Evolutionary conservation across 2,329 filamentous ascomycete genomes (phyloP).

Genomic region (Penicillium sp.): DNA sequence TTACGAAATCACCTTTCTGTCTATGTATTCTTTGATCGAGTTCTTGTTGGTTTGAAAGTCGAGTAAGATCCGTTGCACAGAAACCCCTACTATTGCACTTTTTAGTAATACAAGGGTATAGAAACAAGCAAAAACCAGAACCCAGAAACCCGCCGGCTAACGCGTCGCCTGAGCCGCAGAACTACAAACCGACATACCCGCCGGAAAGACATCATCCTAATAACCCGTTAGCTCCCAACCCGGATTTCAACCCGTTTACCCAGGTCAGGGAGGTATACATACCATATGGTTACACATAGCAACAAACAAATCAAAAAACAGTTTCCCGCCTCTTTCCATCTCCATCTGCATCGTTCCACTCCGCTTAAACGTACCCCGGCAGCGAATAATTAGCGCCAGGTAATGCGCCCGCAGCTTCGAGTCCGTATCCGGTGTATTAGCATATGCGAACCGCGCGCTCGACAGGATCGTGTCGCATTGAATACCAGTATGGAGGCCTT

Average conservation of each 20-base stretch:
- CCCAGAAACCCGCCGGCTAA: neutral
- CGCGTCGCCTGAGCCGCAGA: constrained; percentile 9
- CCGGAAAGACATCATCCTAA: constrained; percentile 27
- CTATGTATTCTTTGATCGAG: too few relatives aligned
- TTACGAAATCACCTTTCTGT: too few relatives aligned
- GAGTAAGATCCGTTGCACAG: too few relatives aligned
- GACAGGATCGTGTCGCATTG: constrained; percentile 80
- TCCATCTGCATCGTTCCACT: constrained; percentile 95
- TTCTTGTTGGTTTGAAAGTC: too few relatives aligned
- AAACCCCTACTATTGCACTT: too few relatives aligned
- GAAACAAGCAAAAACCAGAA: neutral
- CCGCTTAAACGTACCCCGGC: constrained; percentile 82
- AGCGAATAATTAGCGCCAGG: constrained; percentile 86
- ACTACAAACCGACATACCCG: constrained; percentile 16
- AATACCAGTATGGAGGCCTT: constrained; percentile 81
- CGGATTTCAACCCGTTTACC: neutral
- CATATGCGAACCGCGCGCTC: constrained; percentile 86
- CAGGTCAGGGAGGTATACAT: constrained; percentile 38
- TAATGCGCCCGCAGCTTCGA: constrained; percentile 91
- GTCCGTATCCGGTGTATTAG: constrained; percentile 83
- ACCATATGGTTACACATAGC: constrained; percentile 88
- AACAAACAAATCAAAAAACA: constrained; percentile 93
- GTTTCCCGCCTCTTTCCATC: constrained; percentile 81
- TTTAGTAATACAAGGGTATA: constrained; percentile 21
- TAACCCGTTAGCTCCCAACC: constrained; percentile 1